These are phyloP conservation scores for Suhomyces guaymorum DNA, from an alignment of 1,139 yeast species.

Conservation along the genomic window DNA sequence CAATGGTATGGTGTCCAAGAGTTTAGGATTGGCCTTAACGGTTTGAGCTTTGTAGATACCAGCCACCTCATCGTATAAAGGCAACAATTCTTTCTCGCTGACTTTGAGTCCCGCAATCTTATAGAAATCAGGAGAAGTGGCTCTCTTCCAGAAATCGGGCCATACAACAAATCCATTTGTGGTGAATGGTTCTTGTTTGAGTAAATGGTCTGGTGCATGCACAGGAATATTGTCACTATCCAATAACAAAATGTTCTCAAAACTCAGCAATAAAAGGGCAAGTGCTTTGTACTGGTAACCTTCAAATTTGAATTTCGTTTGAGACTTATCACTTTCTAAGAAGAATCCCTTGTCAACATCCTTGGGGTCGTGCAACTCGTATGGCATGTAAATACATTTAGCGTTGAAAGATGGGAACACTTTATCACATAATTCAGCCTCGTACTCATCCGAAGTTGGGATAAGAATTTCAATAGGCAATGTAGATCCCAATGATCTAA, in stretches of 20 bases:
- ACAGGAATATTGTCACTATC: constrained; percentile 80
- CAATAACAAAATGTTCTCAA: constrained; percentile 70
- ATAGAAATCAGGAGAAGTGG: constrained; percentile 45
- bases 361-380: constrained; percentile 46
- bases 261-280: constrained; percentile 72
- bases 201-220: constrained; percentile 48
- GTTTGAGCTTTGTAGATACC: constrained; percentile 21
- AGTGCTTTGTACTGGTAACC: constrained; percentile 82
- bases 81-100: constrained; percentile 28
- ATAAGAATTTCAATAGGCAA: constrained; percentile 79
- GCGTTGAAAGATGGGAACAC: constrained; percentile 70
- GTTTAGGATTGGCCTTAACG: constrained; percentile 1
- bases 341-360: constrained; percentile 9
- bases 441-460: constrained; percentile 70
- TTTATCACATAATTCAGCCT: constrained; percentile 61
- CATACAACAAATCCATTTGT: constrained; percentile 43
- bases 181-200: constrained; percentile 24
- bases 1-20: constrained; percentile 38
- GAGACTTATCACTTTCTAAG: constrained; percentile 8
- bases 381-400: constrained; percentile 63
- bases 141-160: constrained; percentile 52
- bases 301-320: constrained; percentile 48
- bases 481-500: constrained; percentile 62
- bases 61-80: constrained; percentile 33
- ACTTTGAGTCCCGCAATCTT: constrained; percentile 36